Evolutionary conservation across 768 basidiomycete species (phyloP).

Genomic region (Suillus occidentalis): DNA sequence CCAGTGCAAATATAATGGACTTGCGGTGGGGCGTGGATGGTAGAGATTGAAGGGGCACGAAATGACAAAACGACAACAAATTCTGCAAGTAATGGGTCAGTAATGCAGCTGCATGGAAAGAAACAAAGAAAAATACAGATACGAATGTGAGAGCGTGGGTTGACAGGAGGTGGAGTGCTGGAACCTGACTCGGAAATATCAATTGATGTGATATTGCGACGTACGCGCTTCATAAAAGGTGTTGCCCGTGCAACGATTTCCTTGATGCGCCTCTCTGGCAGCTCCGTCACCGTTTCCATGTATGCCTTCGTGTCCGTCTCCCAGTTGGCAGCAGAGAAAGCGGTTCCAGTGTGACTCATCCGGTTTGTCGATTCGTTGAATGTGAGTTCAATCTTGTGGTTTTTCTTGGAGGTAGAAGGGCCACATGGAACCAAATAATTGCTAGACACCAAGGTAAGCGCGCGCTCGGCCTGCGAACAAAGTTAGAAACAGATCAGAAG

Average conservation of each 20-base stretch:
- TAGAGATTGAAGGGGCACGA: too few species aligned
- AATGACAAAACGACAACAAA: too few species aligned
- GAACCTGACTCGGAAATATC: not conserved
- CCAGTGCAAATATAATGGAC: too few species aligned
- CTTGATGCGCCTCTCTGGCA: not conserved
- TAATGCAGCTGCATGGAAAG: not conserved
- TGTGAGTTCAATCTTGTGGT: not conserved
- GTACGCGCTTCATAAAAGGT: not conserved
- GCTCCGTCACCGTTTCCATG: not conserved
- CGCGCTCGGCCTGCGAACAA: not conserved
- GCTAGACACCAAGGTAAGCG: not conserved
- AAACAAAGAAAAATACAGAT: not conserved
- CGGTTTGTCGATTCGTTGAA: not conserved
- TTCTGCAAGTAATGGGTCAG: not conserved
- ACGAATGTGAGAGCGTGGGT: not conserved
- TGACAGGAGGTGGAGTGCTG: not conserved
- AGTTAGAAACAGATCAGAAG: not conserved
- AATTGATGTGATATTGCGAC: not conserved
- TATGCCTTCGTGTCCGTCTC: not conserved
- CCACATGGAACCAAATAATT: not conserved
- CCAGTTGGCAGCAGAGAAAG: not conserved
- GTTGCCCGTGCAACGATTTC: not conserved
- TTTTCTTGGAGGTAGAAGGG: not conserved
- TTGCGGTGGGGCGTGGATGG: too few species aligned
- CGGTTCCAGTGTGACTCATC: not conserved